Base-by-base conservation (phyloP, 495 filamentous ascomycete genomes). In the Aspergillus sparsus region DNA sequence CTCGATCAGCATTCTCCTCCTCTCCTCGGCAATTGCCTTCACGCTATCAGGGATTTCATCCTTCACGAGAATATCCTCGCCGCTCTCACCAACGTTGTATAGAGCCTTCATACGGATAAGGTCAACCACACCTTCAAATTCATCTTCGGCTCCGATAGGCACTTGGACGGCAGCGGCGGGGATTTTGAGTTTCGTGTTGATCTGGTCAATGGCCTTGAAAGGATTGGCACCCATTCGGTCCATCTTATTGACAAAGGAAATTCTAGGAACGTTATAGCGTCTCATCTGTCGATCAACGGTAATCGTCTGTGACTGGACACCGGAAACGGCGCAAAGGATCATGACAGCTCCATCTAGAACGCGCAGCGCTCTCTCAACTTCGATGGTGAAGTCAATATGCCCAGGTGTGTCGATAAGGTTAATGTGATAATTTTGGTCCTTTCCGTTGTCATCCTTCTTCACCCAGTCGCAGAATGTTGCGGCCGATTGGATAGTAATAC, bases 231-330 rank as follows among this genome's bases (percentile, higher is more conserved):
- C 95, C 87, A 96, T 96, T 58, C 95, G 91, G 68, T 99, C 95
- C 95, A 99, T 99, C 83, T 99, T 99, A 80, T 99, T 99, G 65
- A 99, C 82, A 71, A 99, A 99, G 57, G 88, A 93, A 66, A 99
- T 89, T 61, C 95, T 82, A 36, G 95, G 95, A 53, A 99, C 86
- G 69, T 97, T 96, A 79, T 99, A 99, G 53, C 95, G 85, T 78
- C 89, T 89, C 95, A 99, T 99, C 80, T 99, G 95, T 60, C 95
- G 81, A 73, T 99, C 93, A 52, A 99, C 95, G 1, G 95, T 99
- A 62, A 97, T 97, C 6, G 95, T 99, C 77, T 99, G 95, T 66
- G 86, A 90, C 80, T 99, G 95, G 4, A 99, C 95, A 70, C 95
- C 95, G 57, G 90, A 94, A 34, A 98, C 95, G 49, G 95, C 95